A percentile compares a stretch with the other conserved stretches of the same genome.
Evolutionary conservation across 306 rosid species (phyloP).

Genomic region (Vachellia collinsii): DNA sequence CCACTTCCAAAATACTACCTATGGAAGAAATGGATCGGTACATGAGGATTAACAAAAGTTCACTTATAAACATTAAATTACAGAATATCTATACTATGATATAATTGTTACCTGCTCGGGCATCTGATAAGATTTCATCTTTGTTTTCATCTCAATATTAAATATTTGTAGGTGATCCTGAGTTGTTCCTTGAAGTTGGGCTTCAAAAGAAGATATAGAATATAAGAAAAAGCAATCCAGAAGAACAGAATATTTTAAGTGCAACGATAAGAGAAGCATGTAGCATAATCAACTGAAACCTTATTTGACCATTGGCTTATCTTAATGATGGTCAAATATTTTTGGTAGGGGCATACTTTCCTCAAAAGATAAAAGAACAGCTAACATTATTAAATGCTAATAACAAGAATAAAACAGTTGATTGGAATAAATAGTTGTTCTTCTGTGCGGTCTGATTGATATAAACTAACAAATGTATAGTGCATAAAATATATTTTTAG

Average conservation of each 20-base stretch:
- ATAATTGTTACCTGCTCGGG: conserved; percentile 85
- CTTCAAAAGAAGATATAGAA: conserved; percentile 53
- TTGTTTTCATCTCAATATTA: conserved; percentile 94
- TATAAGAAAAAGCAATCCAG: conserved; percentile 35
- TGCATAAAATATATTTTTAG: neutral
- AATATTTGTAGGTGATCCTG: conserved; percentile 98
- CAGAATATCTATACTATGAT: conserved; percentile 3
- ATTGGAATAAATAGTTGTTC: conserved; percentile 35
- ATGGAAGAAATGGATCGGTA: conserved; percentile 32
- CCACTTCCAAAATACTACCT: conserved; percentile 99
- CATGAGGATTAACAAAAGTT: conserved; percentile 12
- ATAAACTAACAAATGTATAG: conserved; percentile 1
- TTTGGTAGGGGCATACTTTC: neutral
- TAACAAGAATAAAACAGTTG: conserved; percentile 7
- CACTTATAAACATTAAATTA: conserved; percentile 18
- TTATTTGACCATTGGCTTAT: conserved; percentile 27
- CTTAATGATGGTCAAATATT: conserved; percentile 24
- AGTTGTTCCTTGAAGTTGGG: conserved; percentile 93
- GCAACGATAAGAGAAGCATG: conserved; percentile 35
- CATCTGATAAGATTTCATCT: conserved; percentile 94
- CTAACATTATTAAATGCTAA: conserved; percentile 1
- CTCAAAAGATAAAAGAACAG: neutral
- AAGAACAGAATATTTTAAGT: conserved; percentile 33
- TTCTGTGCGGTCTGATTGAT: neutral
- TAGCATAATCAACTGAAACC: conserved; percentile 25